Evolutionary conservation across 148 eudicot species (phyloP).

Genomic region (Chenopodium berlandieri): DNA sequence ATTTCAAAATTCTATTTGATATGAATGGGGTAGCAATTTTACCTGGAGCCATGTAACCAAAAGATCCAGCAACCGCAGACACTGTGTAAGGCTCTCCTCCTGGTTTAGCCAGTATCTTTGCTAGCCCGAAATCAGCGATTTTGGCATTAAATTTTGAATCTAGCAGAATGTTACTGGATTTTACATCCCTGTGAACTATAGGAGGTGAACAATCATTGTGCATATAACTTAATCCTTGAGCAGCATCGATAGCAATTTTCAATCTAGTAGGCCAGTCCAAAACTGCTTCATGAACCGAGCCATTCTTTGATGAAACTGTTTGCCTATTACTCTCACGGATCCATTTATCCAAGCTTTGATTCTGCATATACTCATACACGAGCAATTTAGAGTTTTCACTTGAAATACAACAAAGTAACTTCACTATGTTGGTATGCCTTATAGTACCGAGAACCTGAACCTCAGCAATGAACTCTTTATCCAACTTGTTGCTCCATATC

Average conservation of each 20-base stretch:
- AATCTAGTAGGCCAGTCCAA: conserved; percentile 68
- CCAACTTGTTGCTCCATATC: conserved; percentile 47
- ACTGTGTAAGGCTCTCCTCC: conserved; percentile 53
- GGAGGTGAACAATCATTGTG: conserved; percentile 72
- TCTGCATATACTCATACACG: conserved; percentile 78
- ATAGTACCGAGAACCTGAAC: conserved; percentile 58
- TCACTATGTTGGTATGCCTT: conserved; percentile 67
- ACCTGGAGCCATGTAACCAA: conserved; percentile 77
- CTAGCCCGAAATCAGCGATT: conserved; percentile 77
- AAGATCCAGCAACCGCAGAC: conserved; percentile 68
- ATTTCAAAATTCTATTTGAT: too few species aligned
- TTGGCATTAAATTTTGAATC: conserved; percentile 60
- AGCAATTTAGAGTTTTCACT: conserved; percentile 57
- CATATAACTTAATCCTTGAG: conserved; percentile 71
- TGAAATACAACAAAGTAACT: conserved; percentile 73
- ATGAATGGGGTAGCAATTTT: neutral
- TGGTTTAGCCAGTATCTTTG: conserved; percentile 43
- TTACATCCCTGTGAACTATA: conserved; percentile 70
- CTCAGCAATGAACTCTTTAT: conserved; percentile 68
- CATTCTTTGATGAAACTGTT: conserved; percentile 10
- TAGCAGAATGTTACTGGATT: conserved; percentile 67
- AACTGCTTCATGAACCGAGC: conserved; percentile 10
- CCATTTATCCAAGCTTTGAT: conserved; percentile 70
- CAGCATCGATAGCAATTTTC: conserved; percentile 62
- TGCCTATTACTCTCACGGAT: conserved; percentile 37